phyloP scores from a whole-genome alignment of 768 basidiomycete species.

The Pleurotus djamor region DNA sequence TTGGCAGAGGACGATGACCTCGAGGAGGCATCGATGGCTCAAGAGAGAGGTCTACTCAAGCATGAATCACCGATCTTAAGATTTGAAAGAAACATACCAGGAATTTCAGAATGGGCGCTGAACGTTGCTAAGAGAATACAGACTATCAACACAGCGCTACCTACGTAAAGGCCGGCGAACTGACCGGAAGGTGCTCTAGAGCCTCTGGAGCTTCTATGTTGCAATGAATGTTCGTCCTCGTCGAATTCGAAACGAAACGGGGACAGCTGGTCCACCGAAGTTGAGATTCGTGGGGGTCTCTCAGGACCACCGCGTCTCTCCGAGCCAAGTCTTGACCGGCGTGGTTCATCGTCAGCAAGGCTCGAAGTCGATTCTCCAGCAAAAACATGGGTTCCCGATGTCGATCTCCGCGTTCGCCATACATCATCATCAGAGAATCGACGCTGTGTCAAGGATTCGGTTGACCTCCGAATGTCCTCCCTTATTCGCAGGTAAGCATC shows the following conservation, averaged over 20 bases:
- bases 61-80: too few relatives aligned
- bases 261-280: neutral
- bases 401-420: too few relatives aligned
- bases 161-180: neutral
- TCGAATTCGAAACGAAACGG: conserved; percentile 3
- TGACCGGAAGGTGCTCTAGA: neutral
- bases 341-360: too few relatives aligned
- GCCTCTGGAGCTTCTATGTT: neutral
- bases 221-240: neutral
- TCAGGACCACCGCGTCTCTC: neutral
- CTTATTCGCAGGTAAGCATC: neutral
- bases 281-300: neutral
- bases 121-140: neutral
- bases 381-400: too few relatives aligned
- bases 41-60: too few relatives aligned
- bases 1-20: neutral
- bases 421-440: too few relatives aligned
- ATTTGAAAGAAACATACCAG: neutral
- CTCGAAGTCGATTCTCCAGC: too few relatives aligned
- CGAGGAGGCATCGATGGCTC: neutral
- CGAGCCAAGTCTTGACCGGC: too few relatives aligned
- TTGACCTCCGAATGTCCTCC: neutral
- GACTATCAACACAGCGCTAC: neutral
- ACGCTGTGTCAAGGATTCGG: neutral
- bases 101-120: neutral